Evolutionary conservation across 169 alveolate species (phyloP).

Genomic region (Perkinsus marinus): DNA sequence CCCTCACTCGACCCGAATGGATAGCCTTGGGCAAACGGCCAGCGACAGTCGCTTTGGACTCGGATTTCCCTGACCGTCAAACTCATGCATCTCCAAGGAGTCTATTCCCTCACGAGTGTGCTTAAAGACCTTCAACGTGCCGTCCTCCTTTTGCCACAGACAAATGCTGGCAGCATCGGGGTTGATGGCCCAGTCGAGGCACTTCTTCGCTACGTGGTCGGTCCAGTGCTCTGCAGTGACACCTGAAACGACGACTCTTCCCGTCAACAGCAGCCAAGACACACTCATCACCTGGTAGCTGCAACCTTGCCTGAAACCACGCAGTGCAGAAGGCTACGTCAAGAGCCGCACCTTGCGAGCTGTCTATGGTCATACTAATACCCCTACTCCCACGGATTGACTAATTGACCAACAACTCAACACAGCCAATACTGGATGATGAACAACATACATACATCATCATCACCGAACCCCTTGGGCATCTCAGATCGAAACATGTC

Average conservation of each 20-base stretch:
- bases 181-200: constrained; percentile 1
- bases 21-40: not conserved
- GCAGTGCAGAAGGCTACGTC: constrained; percentile 1
- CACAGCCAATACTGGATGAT: no score
- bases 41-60: not conserved
- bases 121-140: not conserved
- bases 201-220: not conserved
- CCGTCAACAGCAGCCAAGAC: not conserved
- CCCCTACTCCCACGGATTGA: no score
- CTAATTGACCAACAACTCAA: not conserved
- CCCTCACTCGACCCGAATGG: constrained; percentile 13
- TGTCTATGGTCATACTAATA: no score
- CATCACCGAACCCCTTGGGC: no score
- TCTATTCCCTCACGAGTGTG: not conserved
- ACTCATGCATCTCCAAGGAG: not conserved
- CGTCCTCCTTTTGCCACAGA: not conserved
- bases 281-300: not conserved
- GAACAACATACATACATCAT: no score
- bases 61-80: not conserved
- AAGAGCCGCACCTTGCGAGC: not conserved
- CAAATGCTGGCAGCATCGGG: not conserved
- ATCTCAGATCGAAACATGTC: no score
- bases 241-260: not conserved
- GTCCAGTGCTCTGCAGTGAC: not conserved
- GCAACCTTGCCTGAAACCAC: constrained; percentile 10